Evolutionary conservation across 2,329 filamentous ascomycete species (phyloP), one percentile per base, ranked within the genome.

Genomic region (Fonsecaea multimorphosa): DNA sequence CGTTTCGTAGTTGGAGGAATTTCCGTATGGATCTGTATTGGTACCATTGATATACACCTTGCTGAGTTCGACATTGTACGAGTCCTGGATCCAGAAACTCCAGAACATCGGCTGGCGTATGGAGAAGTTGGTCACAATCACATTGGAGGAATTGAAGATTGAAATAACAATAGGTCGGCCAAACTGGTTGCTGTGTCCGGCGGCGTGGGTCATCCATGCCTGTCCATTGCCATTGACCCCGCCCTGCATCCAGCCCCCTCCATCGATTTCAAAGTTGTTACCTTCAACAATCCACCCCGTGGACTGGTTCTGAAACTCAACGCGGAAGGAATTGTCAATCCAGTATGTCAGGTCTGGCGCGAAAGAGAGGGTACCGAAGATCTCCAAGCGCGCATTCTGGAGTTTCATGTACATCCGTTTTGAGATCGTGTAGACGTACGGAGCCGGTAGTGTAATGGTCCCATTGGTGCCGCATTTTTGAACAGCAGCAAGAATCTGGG

Each of bases 251-350:
- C 38, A 60, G 16, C 57, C 57, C 16, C 40, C 57, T 11, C 57
- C 57, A 36, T 60, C 40, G 31, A 60, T 60, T 24, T 31, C 44
- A 31, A 51, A 60, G 27, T 60, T 52, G 22, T 52, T 40, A 9
- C 57, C 57, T 24, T 60, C 57, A 27, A 60, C 31, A 31, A 60
- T 60, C 57, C 57, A 60, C 24, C 36, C 57, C 9, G 57, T 60
- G 4, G 57, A 60, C 46, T 60, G 57, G 24, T 60, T 60, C 32
- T 60, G 57, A 34, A 60, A 60, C 40, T 60, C 57, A 44, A 60
- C 57, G 16, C 57, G 57, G 57, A 60, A 60, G 32, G 57, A 60
- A 36, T 60, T 49, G 57, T 52, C 57, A 31, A 60, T 60, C 57
- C 57, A 60, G 27, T 60, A 60, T 24, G 29, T 60, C n/a, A 60